Conservation (phyloP, 108 stramenopile genomes). For the Chaetoceros tenuissimus region DNA sequence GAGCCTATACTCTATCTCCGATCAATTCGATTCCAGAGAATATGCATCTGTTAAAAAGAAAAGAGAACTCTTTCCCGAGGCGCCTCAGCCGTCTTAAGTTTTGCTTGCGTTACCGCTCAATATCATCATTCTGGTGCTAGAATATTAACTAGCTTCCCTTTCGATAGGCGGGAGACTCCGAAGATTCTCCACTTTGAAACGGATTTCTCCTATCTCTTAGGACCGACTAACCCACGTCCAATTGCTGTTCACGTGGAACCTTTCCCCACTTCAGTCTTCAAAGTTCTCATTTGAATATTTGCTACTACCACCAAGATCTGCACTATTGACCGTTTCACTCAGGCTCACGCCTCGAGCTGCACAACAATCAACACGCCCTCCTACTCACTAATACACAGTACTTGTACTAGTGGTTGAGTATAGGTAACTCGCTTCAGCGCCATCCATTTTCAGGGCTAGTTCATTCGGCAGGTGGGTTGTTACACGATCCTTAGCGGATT, state of each 20-base stretch:
- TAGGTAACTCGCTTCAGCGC: constrained; percentile 92
- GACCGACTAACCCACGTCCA: constrained; percentile 88
- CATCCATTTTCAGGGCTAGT: constrained; percentile 96
- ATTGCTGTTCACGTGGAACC: constrained; percentile 88
- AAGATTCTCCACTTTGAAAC: constrained; percentile 73
- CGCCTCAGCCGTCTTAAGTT: constrained; percentile 81
- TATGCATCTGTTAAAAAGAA: constrained; percentile 84
- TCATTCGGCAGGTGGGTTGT: constrained; percentile 87
- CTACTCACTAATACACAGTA: constrained; percentile 79
- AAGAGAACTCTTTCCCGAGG: constrained; percentile 90
- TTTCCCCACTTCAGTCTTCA: constrained; percentile 86
- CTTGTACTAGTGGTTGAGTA: constrained; percentile 71
- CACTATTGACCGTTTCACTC: constrained; percentile 89
- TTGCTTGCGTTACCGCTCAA: constrained; percentile 87
- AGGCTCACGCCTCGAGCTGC: constrained; percentile 84
- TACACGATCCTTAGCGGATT: constrained; percentile 87
- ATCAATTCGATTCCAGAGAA: constrained; percentile 88
- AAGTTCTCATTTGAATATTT: constrained; percentile 96
- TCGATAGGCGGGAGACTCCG: constrained; percentile 73
- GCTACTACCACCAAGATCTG: constrained; percentile 97
- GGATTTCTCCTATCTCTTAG: constrained; percentile 89
- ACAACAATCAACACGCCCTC: constrained; percentile 87
- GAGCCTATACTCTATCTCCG: constrained; percentile 77
- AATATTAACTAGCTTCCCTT: constrained; percentile 94
- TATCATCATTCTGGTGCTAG: constrained; percentile 89